Percentiles rank a stretch among this genome's conserved stretches.
Conservation (phyloP, 176 grass and related monocot genomes). For the Paspalum notatum region DNA sequence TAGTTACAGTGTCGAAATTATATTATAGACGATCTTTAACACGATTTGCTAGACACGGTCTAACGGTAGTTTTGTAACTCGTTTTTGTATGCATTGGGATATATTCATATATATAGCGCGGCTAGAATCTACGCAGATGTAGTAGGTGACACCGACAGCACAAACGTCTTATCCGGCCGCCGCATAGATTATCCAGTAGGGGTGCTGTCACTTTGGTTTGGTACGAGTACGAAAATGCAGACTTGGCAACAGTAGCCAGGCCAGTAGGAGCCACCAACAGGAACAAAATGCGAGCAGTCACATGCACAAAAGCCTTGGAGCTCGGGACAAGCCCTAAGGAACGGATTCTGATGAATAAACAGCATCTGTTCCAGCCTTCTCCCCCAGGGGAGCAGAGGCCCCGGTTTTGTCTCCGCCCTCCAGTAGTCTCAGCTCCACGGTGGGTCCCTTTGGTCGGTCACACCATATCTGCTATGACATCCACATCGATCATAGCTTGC, state of each 20-base stretch:
- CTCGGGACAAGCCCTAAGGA: neutral
- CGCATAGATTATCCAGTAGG: too few species aligned
- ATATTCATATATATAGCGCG: too few species aligned
- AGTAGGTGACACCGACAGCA: neutral
- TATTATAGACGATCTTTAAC: too few species aligned
- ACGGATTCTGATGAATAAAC: neutral
- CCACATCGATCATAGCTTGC: too few species aligned
- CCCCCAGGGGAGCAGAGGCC: neutral
- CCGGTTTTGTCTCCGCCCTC: neutral
- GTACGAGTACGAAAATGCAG: neutral
- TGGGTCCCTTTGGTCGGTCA: neutral
- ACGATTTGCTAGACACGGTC: too few species aligned
- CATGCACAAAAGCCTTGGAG: slow-evolving; percentile 9
- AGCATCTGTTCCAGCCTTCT: neutral
- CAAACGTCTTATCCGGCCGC: too few species aligned
- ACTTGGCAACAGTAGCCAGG: slow-evolving; percentile 5
- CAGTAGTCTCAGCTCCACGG: too few species aligned
- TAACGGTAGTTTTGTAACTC: too few species aligned
- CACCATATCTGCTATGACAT: neutral
- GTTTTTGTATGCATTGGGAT: too few species aligned
- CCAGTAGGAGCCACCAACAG: neutral
- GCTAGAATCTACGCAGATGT: too few species aligned
- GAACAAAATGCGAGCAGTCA: neutral
- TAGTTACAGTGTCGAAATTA: too few species aligned
- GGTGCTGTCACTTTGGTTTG: neutral